A percentile compares a stretch with the other conserved stretches of the same genome.
phyloP scores from a whole-genome alignment of 495 filamentous ascomycete species.

The Massariosphaeria phaeospora region DNA sequence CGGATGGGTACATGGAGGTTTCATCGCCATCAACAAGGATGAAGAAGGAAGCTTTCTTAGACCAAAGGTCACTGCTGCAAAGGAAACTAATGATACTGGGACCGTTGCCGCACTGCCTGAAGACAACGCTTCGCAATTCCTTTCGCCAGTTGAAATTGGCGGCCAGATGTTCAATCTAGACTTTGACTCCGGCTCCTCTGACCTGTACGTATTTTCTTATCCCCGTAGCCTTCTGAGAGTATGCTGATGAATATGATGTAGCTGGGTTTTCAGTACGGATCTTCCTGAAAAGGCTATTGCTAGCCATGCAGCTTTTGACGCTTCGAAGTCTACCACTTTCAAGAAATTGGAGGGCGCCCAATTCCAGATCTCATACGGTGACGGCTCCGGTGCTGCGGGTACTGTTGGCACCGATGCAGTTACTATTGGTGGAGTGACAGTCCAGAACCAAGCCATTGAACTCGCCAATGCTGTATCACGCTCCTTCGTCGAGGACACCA shows the following conservation, averaged over 20 bases:
- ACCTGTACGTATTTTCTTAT: slow-evolving; percentile 56
- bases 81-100: slow-evolving; percentile 44
- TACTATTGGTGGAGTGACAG: slow-evolving; percentile 65
- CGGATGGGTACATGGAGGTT: slow-evolving; percentile 13
- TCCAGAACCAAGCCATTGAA: slow-evolving; percentile 64
- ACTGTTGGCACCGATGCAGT: slow-evolving; percentile 69
- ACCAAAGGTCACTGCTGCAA: slow-evolving; percentile 11
- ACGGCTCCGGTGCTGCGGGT: slow-evolving; percentile 62
- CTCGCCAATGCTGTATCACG: slow-evolving; percentile 59
- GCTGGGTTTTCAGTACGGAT: slow-evolving; percentile 72
- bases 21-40: slow-evolving; percentile 14
- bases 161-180: slow-evolving; percentile 69
- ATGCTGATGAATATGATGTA: slow-evolving; percentile 22
- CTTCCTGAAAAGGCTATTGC: slow-evolving; percentile 44
- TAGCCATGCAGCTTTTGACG: slow-evolving; percentile 60
- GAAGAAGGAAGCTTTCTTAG: not conserved
- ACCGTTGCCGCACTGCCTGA: slow-evolving; percentile 59
- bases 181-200: slow-evolving; percentile 80
- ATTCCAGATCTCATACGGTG: slow-evolving; percentile 72
- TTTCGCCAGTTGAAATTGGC: slow-evolving; percentile 67
- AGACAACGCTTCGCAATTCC: slow-evolving; percentile 60
- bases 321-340: slow-evolving; percentile 55
- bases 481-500: slow-evolving; percentile 57
- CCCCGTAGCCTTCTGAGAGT: not conserved
- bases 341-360: slow-evolving; percentile 43